These are phyloP conservation scores for Leishmania aethiopica DNA, from an alignment of 208 protist species.

Conservation along the genomic window DNA sequence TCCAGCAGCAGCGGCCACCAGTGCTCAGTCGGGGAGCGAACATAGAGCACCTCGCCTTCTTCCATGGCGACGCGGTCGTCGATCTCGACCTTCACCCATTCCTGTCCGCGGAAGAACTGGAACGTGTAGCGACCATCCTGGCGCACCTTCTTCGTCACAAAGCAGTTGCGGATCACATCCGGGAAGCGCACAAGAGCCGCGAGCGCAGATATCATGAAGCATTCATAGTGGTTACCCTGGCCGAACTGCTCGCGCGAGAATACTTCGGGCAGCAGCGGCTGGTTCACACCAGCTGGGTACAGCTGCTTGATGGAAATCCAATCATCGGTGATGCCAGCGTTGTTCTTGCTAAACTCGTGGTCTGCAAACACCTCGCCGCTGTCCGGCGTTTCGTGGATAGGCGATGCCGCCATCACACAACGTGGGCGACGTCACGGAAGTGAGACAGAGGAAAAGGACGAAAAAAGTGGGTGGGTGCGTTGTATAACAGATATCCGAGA, in stretches of 20 bases:
- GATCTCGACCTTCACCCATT: constrained; percentile 85
- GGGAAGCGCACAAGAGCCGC: constrained; percentile 68
- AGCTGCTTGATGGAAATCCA: constrained; percentile 71
- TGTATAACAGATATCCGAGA: neutral
- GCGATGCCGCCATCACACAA: neutral
- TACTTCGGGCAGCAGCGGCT: constrained; percentile 64
- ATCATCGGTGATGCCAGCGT: constrained; percentile 49
- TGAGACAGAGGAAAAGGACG: neutral
- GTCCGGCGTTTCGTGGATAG: constrained; percentile 48
- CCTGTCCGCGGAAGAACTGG: constrained; percentile 72
- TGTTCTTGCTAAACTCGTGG: constrained; percentile 61
- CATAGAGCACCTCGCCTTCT: constrained; percentile 63
- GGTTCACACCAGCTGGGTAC: constrained; percentile 52
- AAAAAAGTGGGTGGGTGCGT: neutral
- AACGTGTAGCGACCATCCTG: constrained; percentile 87
- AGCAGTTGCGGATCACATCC: constrained; percentile 81
- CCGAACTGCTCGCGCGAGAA: constrained; percentile 76
- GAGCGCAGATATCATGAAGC: constrained; percentile 79
- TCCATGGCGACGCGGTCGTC: constrained; percentile 73
- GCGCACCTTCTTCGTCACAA: constrained; percentile 78
- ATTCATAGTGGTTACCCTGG: constrained; percentile 85
- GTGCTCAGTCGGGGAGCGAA: constrained; percentile 66
- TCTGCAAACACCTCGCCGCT: constrained; percentile 62
- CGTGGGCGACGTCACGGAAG: neutral
- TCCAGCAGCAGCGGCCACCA: constrained; percentile 88